Conservation (phyloP, 306 rosid genomes). For the Trifolium dubium region DNA sequence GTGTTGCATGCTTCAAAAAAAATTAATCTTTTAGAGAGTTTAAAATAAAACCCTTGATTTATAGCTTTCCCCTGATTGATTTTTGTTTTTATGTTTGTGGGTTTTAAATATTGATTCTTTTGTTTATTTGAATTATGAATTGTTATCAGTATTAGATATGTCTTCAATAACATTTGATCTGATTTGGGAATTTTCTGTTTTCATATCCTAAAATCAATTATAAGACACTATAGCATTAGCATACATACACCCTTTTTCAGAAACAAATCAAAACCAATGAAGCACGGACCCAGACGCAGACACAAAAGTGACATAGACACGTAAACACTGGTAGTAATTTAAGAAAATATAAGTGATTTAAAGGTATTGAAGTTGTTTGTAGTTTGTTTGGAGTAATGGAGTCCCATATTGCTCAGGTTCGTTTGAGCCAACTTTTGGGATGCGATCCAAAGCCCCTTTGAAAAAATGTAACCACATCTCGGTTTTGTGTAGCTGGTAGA, state of each 20-base stretch:
- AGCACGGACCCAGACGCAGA: no score
- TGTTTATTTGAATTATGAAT: background rate
- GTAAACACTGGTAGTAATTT: background rate
- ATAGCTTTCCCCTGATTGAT: background rate
- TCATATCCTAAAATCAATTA: background rate
- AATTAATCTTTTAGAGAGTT: background rate
- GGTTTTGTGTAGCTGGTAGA: background rate
- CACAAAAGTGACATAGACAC: background rate
- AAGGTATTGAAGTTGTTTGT: background rate
- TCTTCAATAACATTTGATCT: background rate
- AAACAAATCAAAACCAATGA: no score
- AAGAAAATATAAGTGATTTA: background rate
- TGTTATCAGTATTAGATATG: background rate
- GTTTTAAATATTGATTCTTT: slow-evolving; percentile 7
- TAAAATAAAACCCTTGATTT: slow-evolving; percentile 6
- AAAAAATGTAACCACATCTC: background rate
- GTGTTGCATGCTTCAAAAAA: slow-evolving; percentile 8
- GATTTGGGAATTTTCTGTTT: slow-evolving; percentile 13
- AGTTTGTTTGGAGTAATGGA: no score
- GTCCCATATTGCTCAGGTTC: no score
- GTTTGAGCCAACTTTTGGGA: no score
- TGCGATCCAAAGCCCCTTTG: no score
- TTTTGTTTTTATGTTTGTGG: background rate
- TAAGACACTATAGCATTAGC: no score
- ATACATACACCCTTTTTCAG: no score